phyloP scores from a whole-genome alignment of 805 yeast species.

The Candida namnaoensis region DNA sequence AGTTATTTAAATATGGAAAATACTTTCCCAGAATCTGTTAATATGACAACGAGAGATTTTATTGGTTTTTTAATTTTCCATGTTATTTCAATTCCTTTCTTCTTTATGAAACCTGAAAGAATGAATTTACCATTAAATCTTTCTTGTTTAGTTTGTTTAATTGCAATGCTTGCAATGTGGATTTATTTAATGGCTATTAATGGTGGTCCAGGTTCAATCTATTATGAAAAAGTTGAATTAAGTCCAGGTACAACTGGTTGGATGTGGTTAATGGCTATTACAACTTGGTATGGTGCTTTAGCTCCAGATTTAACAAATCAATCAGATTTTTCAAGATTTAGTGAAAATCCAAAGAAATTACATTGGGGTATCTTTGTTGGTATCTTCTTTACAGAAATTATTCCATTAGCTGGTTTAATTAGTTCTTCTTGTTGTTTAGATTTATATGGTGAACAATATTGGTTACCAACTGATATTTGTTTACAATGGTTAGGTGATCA shows the following conservation, averaged over 20 bases:
- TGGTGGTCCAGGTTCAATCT: slow-evolving; percentile 27
- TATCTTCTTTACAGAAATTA: slow-evolving; percentile 25
- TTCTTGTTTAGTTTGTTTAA: slow-evolving; percentile 26
- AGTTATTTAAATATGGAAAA: slow-evolving; percentile 26
- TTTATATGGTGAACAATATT: slow-evolving; percentile 25
- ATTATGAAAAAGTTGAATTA: slow-evolving; percentile 16
- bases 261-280: slow-evolving; percentile 31
- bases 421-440: slow-evolving; percentile 25
- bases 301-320: slow-evolving; percentile 30
- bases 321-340: slow-evolving; percentile 32
- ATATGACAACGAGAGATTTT: slow-evolving; percentile 32
- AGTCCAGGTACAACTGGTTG: slow-evolving; percentile 23
- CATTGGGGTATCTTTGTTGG: slow-evolving; percentile 23
- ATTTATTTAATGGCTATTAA: slow-evolving; percentile 23
- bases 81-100: slow-evolving; percentile 29
- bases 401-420: slow-evolving; percentile 31
- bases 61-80: slow-evolving; percentile 37
- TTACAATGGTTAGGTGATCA: slow-evolving; percentile 28
- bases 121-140: slow-evolving; percentile 26
- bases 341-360: slow-evolving; percentile 17
- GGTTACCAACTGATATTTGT: slow-evolving; percentile 30
- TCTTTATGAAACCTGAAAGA: slow-evolving; percentile 34
- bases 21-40: slow-evolving; percentile 26
- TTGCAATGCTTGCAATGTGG: slow-evolving; percentile 32
- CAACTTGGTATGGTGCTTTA: slow-evolving; percentile 31